phyloP scores from a whole-genome alignment of 768 basidiomycete genomes.

The Piloderma croceum region DNA sequence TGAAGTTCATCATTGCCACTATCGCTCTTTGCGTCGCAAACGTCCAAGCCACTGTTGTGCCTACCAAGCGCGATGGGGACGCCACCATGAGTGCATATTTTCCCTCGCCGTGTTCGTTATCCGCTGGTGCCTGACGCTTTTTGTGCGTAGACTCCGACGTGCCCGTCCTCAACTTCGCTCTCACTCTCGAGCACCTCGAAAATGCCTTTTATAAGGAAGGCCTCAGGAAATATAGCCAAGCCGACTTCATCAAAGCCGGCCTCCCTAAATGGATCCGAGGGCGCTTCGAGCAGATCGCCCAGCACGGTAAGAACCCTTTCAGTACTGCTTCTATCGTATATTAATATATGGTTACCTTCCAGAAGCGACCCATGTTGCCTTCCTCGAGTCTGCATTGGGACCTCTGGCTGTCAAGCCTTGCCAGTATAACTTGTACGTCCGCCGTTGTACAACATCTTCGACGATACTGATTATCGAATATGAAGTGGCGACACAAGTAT shows the following conservation, averaged over 20 bases:
- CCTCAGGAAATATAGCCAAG: conserved; percentile 38
- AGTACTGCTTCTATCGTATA: conserved; percentile 40
- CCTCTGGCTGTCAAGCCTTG: conserved; percentile 29
- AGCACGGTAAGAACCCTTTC: conserved; percentile 54
- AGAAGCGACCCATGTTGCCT: conserved; percentile 31
- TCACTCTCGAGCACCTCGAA: conserved; percentile 45
- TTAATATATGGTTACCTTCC: no score
- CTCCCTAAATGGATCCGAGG: conserved; percentile 45
- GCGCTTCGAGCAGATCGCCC: conserved; percentile 45
- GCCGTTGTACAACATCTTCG: background rate
- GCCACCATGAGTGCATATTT: background rate
- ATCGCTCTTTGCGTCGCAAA: conserved; percentile 2
- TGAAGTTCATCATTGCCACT: conserved; percentile 4
- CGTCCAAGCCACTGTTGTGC: no score
- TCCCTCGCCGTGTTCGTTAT: background rate
- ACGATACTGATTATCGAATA: background rate
- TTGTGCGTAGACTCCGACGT: no score
- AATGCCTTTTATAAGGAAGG: conserved; percentile 39
- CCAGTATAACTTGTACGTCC: conserved; percentile 28
- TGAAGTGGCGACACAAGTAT: conserved; percentile 36
- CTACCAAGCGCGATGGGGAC: background rate
- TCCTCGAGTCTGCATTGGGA: conserved; percentile 34
- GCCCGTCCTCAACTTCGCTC: conserved; percentile 39
- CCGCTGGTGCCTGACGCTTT: background rate
- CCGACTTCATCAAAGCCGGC: conserved; percentile 44